Base-by-base conservation (phyloP, 306 rosid genomes). In the Morella rubra region DNA sequence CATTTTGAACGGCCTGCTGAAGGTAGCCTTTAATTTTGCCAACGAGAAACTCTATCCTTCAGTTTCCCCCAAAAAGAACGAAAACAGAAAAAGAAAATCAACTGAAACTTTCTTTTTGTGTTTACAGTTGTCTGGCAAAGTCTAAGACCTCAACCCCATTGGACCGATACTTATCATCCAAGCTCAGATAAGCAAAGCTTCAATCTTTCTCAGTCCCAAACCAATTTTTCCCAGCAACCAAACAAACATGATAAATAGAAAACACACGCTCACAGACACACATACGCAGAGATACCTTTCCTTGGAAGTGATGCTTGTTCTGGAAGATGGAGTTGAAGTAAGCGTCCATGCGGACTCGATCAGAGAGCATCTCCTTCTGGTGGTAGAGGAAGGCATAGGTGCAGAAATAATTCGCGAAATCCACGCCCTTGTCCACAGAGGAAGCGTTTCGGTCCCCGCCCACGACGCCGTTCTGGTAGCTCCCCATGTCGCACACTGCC, bases 291-390 rank as follows among this genome's bases (percentile, higher is more conserved):
- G 14, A 8, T 37, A 95, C 99, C 96, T 92, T 92, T 77, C 90
- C 97, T 10, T n/a, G 20, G 80, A 92, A 95, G 84, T 92, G 99
- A 50, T 80, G 90, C 77, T 89, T 95, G 89, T 95, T 95, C 81
- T 85, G 71, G 60, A 92, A 91, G 79, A 95, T 85, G 76, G 99
- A 89, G 71, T 89, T 83, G 86, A 76, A 89, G 83, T 92, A 95
- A 79, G 98, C 91, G 80, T 95, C 96, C 99, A 95, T 95, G 76
- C 99, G 99, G 83, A 95, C 99, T 44, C 98, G 93, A 75, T 95
- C 99, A 42, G 93, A 95, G 76, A 95, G 99, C 99, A 92, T 95
- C 83, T 95, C 98, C 87, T 95, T 95, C 87, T 95, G 99, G 85
- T 95, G 99, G 79, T 88, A 95, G 12, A 95, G 92, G 56, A 92